Conservation (phyloP, 2,329 filamentous ascomycete species). For the Pyrenochaeta sp. region DNA sequence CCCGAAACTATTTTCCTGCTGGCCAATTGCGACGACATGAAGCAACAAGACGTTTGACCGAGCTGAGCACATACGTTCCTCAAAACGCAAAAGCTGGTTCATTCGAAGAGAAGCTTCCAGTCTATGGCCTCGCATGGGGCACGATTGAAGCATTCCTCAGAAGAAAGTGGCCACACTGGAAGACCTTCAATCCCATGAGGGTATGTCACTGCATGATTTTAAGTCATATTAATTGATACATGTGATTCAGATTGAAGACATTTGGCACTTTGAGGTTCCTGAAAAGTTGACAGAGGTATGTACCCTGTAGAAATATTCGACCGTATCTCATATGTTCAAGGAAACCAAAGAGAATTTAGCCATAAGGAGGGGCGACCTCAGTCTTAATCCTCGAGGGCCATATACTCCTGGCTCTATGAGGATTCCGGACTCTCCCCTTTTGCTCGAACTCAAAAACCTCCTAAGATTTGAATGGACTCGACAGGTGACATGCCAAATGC, state of each 20-base stretch:
- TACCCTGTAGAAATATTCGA: neutral
- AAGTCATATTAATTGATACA: neutral
- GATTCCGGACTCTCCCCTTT: neutral
- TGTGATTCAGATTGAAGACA: conserved; percentile 12
- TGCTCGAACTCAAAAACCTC: conserved; percentile 3
- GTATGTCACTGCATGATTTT: neutral
- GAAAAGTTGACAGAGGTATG: conserved; percentile 16
- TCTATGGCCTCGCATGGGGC: conserved; percentile 22
- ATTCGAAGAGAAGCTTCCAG: conserved; percentile 19
- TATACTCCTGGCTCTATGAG: neutral
- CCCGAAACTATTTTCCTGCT: no score
- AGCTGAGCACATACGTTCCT: no score
- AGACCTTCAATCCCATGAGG: conserved; percentile 13
- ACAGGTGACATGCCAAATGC: conserved; percentile 9
- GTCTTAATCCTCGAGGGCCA: neutral
- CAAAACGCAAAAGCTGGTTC: conserved; percentile 4
- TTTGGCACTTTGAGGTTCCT: conserved; percentile 24
- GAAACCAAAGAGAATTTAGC: conserved; percentile 13
- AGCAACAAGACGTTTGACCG: no score
- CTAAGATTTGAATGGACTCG: conserved; percentile 14
- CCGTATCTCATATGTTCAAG: conserved; percentile 13
- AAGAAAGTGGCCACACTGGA: conserved; percentile 16
- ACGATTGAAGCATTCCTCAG: conserved; percentile 22
- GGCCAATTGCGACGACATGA: no score
- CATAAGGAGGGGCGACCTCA: conserved; percentile 11